Percentiles rank a stretch among this genome's conserved stretches.
phyloP scores from a whole-genome alignment of 2,329 filamentous ascomycete genomes.

The Aspergillus unguis region DNA sequence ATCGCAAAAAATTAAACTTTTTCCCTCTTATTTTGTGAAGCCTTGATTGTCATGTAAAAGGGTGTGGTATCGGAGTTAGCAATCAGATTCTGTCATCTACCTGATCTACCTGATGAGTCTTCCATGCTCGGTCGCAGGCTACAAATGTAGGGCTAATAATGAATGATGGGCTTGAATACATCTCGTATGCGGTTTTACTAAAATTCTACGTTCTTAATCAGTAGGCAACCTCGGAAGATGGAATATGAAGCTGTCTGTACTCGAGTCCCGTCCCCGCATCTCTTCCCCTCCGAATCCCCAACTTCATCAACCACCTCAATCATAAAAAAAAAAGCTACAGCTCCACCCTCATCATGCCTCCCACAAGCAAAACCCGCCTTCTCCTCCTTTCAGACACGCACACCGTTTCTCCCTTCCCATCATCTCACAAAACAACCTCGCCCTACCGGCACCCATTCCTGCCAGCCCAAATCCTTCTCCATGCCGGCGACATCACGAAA shows the following conservation, averaged over 20 bases:
- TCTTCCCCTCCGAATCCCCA: neutral
- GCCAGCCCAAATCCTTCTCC: conserved; percentile 52
- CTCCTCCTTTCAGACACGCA: conserved; percentile 46
- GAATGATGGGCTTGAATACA: neutral
- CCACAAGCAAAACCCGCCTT: conserved; percentile 38
- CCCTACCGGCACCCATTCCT: conserved; percentile 47
- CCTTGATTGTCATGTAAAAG: conserved; percentile 16
- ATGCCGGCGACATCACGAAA: conserved; percentile 59
- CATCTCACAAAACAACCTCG: conserved; percentile 13
- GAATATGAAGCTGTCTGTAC: neutral
- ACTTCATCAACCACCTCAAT: neutral
- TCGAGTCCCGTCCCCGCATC: neutral
- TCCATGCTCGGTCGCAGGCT: neutral
- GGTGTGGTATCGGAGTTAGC: conserved; percentile 16
- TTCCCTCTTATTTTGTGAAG: conserved; percentile 12
- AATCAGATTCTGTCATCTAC: neutral
- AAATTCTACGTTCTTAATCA: too few species aligned
- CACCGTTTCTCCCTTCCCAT: conserved; percentile 25
- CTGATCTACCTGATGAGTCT: neutral
- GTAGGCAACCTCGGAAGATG: too few species aligned
- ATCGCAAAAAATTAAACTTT: conserved; percentile 13
- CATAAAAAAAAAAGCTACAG: neutral
- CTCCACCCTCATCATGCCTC: neutral
- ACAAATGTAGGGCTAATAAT: conserved; percentile 5
- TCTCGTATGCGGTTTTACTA: too few species aligned